Percentiles rank a stretch among this genome's conserved stretches.
Evolutionary conservation across 73 alveolate genomes (phyloP).

Genomic region (Diophrys appendiculata): DNA sequence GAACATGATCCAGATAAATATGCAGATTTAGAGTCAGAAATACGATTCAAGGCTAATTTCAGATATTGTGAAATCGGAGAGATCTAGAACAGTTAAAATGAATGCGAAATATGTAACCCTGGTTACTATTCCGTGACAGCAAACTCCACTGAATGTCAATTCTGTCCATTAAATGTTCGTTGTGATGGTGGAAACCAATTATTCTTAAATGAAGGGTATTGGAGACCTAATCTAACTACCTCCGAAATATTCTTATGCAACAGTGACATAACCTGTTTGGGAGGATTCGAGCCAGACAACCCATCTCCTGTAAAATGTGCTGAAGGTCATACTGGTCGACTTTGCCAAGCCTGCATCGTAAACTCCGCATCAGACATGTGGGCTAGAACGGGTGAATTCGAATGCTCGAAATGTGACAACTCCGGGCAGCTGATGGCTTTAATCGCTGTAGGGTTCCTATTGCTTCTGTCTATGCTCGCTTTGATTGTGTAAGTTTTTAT

Average conservation of each 20-base stretch:
- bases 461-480: background rate
- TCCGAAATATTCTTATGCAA: background rate
- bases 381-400: conserved; percentile 19
- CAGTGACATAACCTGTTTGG: background rate
- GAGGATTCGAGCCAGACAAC: background rate
- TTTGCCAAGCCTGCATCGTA: conserved; percentile 37
- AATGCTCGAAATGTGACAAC: conserved; percentile 19
- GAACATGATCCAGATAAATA: background rate
- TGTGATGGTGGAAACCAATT: background rate
- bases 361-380: background rate
- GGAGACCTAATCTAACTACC: background rate
- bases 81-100: background rate
- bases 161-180: background rate
- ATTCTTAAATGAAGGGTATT: background rate
- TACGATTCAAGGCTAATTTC: background rate
- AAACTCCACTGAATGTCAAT: background rate
- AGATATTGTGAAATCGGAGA: conserved; percentile 26
- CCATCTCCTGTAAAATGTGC: conserved; percentile 18
- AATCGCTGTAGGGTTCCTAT: background rate
- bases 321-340: conserved; percentile 36
- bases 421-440: background rate
- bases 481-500: conserved; percentile 3
- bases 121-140: background rate
- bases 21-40: background rate
- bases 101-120: background rate